These are phyloP conservation scores for Lecanicillium sp. DNA, from an alignment of 2,329 filamentous ascomycete species.

Conservation along the genomic window DNA sequence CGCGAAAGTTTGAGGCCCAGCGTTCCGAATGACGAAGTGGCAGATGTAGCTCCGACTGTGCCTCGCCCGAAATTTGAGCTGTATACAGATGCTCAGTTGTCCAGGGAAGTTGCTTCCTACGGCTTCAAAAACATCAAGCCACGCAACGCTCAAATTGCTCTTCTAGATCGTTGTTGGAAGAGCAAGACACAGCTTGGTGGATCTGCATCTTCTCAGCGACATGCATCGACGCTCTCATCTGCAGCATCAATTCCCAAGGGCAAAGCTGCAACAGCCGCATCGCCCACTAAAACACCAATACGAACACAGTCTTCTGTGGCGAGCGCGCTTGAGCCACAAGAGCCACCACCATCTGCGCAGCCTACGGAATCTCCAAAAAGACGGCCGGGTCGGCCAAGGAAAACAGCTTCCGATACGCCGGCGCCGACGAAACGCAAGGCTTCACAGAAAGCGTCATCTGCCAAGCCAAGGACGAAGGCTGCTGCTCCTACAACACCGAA, in stretches of 20 bases:
- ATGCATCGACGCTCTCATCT: conserved; percentile 9
- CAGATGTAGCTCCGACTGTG: too few relatives aligned
- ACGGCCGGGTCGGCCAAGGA: conserved; percentile 15
- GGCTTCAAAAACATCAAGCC: conserved; percentile 68
- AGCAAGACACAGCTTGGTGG: conserved; percentile 39
- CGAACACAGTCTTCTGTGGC: conserved; percentile 3
- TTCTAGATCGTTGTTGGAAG: conserved; percentile 65
- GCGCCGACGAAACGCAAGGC: not conserved
- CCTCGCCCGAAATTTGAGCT: conserved; percentile 49
- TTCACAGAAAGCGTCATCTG: not conserved
- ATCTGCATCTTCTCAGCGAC: conserved; percentile 12
- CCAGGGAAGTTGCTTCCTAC: conserved; percentile 53
- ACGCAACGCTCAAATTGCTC: conserved; percentile 59
- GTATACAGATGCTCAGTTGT: conserved; percentile 55
- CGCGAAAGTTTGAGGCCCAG: too few relatives aligned
- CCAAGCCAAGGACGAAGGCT: not conserved
- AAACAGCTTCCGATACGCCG: conserved; percentile 3
- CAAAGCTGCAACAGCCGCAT: conserved; percentile 5
- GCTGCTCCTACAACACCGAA: conserved; percentile 10
- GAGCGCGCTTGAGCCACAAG: conserved; percentile 16
- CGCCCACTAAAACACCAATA: conserved; percentile 6
- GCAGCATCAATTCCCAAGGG: conserved; percentile 11
- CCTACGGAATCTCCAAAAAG: conserved; percentile 25
- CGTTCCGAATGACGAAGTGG: too few relatives aligned
- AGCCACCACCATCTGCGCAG: conserved; percentile 27